Evolutionary conservation across 2,329 filamentous ascomycete species (phyloP).

Genomic region (Aspergillus proliferans): DNA sequence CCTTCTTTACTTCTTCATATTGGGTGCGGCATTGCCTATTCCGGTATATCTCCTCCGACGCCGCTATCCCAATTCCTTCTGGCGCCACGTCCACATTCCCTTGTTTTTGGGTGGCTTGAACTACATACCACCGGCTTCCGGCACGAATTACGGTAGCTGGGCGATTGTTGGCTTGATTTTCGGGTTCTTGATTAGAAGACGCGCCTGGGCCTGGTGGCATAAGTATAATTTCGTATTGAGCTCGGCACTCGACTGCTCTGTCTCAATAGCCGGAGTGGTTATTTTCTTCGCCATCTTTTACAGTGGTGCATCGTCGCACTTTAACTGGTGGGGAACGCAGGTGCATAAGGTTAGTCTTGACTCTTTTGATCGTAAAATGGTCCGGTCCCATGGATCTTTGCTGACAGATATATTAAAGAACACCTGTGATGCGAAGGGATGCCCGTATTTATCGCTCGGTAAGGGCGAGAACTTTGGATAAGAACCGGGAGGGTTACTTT

Average conservation of each 20-base stretch:
- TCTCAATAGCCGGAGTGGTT: constrained; percentile 19
- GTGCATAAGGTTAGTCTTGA: constrained; percentile 16
- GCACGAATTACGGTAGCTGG: constrained; percentile 64
- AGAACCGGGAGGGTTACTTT: not conserved
- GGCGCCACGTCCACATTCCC: constrained; percentile 44
- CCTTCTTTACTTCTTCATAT: constrained; percentile 63
- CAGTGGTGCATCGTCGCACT: constrained; percentile 14
- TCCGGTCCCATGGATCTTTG: not conserved
- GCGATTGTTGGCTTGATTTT: constrained; percentile 58
- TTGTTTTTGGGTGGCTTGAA: constrained; percentile 58
- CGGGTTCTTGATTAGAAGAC: constrained; percentile 56
- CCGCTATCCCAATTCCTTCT: constrained; percentile 17
- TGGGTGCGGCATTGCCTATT: constrained; percentile 56
- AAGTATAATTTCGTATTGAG: constrained; percentile 69
- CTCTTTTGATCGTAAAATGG: too few relatives aligned
- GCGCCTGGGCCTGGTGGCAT: constrained; percentile 61
- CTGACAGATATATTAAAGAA: not conserved
- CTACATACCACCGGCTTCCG: constrained; percentile 59
- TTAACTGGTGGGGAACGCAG: constrained; percentile 22
- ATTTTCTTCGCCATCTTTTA: constrained; percentile 24
- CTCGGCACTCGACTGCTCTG: constrained; percentile 53
- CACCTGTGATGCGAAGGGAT: not conserved
- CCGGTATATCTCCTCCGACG: constrained; percentile 52
- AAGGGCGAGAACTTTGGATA: not conserved
- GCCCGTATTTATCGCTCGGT: not conserved